Percentiles rank a stretch among this genome's conserved stretches.
These are phyloP conservation scores for Monilinia fructigena DNA, from an alignment of 2,329 filamentous ascomycete species.

Conservation along the genomic window DNA sequence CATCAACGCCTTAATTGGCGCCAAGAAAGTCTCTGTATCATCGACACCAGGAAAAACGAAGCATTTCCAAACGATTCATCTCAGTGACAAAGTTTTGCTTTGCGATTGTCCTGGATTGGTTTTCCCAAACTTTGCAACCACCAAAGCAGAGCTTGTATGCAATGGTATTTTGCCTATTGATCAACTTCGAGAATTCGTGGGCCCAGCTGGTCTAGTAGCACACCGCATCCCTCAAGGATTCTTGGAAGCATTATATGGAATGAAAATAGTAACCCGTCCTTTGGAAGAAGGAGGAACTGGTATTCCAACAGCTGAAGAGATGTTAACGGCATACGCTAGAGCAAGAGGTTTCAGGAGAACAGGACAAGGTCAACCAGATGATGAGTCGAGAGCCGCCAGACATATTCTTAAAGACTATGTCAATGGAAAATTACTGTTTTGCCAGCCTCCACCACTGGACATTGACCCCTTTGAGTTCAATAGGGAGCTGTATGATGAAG, in stretches of 20 bases:
- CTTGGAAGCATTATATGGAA: constrained; percentile 89
- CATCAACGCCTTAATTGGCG: constrained; percentile 97
- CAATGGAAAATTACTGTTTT: constrained; percentile 90
- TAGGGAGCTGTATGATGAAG: constrained; percentile 78
- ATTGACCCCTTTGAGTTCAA: constrained; percentile 80
- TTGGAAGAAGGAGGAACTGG: constrained; percentile 92
- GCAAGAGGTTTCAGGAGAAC: constrained; percentile 89
- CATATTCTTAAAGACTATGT: constrained; percentile 96
- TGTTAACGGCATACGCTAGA: constrained; percentile 81
- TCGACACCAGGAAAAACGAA: constrained; percentile 98
- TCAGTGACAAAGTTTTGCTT: constrained; percentile 83
- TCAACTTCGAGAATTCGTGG: constrained; percentile 88
- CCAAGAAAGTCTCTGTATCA: constrained; percentile 98
- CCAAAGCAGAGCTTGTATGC: constrained; percentile 93
- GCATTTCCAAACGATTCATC: constrained; percentile 97
- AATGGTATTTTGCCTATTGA: constrained; percentile 95
- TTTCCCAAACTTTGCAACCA: constrained; percentile 96
- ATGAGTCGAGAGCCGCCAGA: constrained; percentile 87
- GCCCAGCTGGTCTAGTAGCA: constrained; percentile 79
- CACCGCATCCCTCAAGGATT: constrained; percentile 83
- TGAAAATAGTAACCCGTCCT: constrained; percentile 78
- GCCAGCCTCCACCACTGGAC: constrained; percentile 76
- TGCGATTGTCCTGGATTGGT: constrained; percentile 99
- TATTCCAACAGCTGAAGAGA: constrained; percentile 76
- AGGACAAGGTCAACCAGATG: constrained; percentile 87